Percentiles rank a stretch among this genome's conserved stretches.
phyloP scores from a whole-genome alignment of 805 yeast genomes.

The Spathaspora hagerdaliae region DNA sequence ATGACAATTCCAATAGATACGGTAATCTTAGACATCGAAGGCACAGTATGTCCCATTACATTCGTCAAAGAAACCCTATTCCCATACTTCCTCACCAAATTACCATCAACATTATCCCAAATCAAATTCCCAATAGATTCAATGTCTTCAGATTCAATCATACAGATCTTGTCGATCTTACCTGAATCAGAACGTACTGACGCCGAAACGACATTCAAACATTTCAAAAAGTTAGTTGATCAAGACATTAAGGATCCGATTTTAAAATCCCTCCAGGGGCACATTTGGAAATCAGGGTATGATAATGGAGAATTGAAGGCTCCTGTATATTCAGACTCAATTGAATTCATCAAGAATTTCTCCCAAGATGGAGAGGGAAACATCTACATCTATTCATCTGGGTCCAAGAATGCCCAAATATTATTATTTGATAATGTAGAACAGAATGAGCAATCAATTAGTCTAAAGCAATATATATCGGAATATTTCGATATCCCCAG shows the following conservation, averaged over 20 bases:
- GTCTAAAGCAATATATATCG: constrained; percentile 48
- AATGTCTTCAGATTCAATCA: constrained; percentile 18
- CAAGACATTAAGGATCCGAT: constrained; percentile 74
- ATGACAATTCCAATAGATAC: constrained; percentile 7
- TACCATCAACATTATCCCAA: constrained; percentile 38
- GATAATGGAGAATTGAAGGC: constrained; percentile 70
- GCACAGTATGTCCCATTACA: constrained; percentile 88
- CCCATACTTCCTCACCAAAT: constrained; percentile 63
- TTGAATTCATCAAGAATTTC: constrained; percentile 42
- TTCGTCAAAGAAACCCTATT: constrained; percentile 77
- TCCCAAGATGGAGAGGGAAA: constrained; percentile 8
- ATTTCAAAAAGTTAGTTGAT: constrained; percentile 56
- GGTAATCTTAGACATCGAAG: constrained; percentile 75
- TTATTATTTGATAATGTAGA: constrained; percentile 65
- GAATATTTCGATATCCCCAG: constrained; percentile 87
- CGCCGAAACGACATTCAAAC: constrained; percentile 29
- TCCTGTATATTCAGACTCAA: constrained; percentile 73
- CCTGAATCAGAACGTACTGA: constrained; percentile 28
- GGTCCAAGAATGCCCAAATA: constrained; percentile 84
- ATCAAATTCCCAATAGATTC: constrained; percentile 28
- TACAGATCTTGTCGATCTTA: constrained; percentile 38
- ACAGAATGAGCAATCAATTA: constrained; percentile 26
- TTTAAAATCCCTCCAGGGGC: constrained; percentile 78
- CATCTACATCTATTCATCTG: constrained; percentile 81
- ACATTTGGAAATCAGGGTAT: constrained; percentile 79